Conservation (phyloP, 192 early-diverging fungal species). For the Cetraspora pellucida region DNA sequence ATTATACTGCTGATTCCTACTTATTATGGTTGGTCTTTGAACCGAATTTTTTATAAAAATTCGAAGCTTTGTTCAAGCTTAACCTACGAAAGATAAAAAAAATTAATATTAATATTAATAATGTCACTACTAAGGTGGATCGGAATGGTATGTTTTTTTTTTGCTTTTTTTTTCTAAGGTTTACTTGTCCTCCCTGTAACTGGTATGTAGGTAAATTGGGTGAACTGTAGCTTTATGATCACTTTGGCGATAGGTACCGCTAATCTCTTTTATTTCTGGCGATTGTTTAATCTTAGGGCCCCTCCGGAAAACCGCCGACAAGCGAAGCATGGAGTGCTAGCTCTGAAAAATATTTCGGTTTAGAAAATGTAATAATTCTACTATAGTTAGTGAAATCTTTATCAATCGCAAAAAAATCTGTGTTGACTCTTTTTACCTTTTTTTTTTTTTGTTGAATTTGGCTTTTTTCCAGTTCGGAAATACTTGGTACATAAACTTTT, state of each 20-base stretch:
- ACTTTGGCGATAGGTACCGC: no score
- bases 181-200: not conserved
- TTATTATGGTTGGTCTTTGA: no score
- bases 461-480: constrained; percentile 26
- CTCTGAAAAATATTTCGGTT: constrained; percentile 33
- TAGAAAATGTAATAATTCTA: constrained; percentile 33
- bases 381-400: not conserved
- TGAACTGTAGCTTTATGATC: not conserved
- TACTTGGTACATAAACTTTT: constrained; percentile 9
- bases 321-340: constrained; percentile 13
- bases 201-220: not conserved
- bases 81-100: no score
- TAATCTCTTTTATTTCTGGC: not conserved
- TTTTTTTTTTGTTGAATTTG: not conserved
- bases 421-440: not conserved
- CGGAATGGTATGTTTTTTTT: not conserved
- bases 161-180: not conserved
- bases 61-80: no score
- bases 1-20: no score
- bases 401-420: not conserved
- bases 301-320: constrained; percentile 2
- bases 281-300: not conserved
- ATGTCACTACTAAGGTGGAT: constrained; percentile 19
- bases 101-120: not conserved
- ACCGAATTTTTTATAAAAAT: no score